Evolutionary conservation across 371 early-diverging fungal species (phyloP).

Genomic region (Mortierella sp.): DNA sequence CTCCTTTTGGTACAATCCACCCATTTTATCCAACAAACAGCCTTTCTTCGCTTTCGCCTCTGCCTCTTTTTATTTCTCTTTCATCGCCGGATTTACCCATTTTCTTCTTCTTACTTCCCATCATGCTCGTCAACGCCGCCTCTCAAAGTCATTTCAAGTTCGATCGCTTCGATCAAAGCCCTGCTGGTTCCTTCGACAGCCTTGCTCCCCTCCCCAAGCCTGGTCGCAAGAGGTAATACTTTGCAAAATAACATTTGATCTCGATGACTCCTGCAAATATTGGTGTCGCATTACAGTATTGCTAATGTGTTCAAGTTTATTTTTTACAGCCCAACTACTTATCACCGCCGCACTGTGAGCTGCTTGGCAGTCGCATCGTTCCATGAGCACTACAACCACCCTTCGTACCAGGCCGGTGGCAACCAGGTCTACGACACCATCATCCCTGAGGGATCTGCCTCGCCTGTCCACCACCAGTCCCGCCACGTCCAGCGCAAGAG

Average conservation of each 20-base stretch:
- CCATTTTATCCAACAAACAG: not conserved
- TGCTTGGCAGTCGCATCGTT: constrained; percentile 49
- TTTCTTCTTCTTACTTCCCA: not conserved
- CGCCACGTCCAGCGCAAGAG: constrained; percentile 55
- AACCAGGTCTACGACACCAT: constrained; percentile 44
- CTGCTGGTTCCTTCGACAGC: constrained; percentile 20
- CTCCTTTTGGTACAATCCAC: not conserved
- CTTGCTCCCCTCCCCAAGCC: constrained; percentile 24
- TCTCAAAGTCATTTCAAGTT: constrained; percentile 54
- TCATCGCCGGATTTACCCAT: not conserved
- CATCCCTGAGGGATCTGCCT: constrained; percentile 45
- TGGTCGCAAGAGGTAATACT: constrained; percentile 38
- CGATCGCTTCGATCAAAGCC: constrained; percentile 36
- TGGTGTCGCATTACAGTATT: not conserved
- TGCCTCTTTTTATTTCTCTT: not conserved
- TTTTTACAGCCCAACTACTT: constrained; percentile 19
- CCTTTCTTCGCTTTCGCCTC: not conserved
- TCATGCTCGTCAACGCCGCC: constrained; percentile 49
- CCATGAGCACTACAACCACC: constrained; percentile 48
- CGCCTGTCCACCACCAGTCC: constrained; percentile 40
- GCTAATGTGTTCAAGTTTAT: not conserved
- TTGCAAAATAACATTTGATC: not conserved
- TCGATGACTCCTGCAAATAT: not conserved
- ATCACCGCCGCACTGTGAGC: constrained; percentile 55
- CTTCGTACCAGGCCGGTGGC: constrained; percentile 33